A percentile compares a stretch with the other conserved stretches of the same genome.
Conservation (phyloP, 2,329 filamentous ascomycete genomes). For the Monosporascus sp. region DNA sequence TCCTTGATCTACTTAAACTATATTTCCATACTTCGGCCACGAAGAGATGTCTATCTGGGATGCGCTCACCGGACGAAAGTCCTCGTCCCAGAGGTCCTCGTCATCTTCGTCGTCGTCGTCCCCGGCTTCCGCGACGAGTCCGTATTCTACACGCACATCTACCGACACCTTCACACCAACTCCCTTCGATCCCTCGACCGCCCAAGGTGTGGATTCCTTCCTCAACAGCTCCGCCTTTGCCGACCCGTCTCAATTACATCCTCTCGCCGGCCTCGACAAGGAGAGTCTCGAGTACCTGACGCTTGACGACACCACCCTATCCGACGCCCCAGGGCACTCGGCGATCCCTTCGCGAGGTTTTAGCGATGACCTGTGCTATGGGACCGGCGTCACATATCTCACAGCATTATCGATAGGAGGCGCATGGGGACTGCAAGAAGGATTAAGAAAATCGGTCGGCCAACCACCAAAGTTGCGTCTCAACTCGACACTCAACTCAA, state of each 20-base stretch:
- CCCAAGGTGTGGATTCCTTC: slow-evolving; percentile 82
- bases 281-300: slow-evolving; percentile 92
- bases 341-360: slow-evolving; percentile 92
- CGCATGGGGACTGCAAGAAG: slow-evolving; percentile 88
- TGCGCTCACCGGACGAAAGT: slow-evolving; percentile 56
- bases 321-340: slow-evolving; percentile 81
- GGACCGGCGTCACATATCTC: slow-evolving; percentile 90
- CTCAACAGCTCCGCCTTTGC: slow-evolving; percentile 70
- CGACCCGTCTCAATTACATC: slow-evolving; percentile 86
- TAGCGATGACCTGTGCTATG: slow-evolving; percentile 97
- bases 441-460: slow-evolving; percentile 69
- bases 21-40: slow-evolving; percentile 5
- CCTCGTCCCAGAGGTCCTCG: slow-evolving; percentile 32
- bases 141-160: slow-evolving; percentile 41
- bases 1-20: slow-evolving; percentile 7
- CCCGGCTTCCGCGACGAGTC: slow-evolving; percentile 31
- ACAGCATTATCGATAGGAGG: slow-evolving; percentile 82
- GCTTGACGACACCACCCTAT: slow-evolving; percentile 85
- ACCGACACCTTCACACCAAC: slow-evolving; percentile 48
- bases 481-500: slow-evolving; percentile 90
- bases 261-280: slow-evolving; percentile 86
- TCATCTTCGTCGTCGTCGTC: slow-evolving; percentile 20
- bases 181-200: slow-evolving; percentile 65
- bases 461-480: slow-evolving; percentile 85
- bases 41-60: slow-evolving; percentile 54